Percentiles rank a stretch among this genome's conserved stretches.
These are phyloP conservation scores for Metroxylon sagu DNA, from an alignment of 176 grass and related monocot genomes.

Conservation along the genomic window DNA sequence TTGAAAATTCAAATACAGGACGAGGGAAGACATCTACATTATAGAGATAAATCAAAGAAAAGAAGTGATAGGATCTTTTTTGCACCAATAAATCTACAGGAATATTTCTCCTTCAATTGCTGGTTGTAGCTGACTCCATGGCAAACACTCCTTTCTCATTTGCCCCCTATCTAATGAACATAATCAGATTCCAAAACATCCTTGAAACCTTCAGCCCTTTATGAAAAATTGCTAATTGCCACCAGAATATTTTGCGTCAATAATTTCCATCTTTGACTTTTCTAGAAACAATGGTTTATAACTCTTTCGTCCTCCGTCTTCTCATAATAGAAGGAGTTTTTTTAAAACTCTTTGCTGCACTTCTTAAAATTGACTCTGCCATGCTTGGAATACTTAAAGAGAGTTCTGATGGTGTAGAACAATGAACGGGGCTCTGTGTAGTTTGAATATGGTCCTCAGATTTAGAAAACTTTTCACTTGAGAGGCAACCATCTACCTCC, in stretches of 20 bases:
- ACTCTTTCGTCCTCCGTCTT: neutral
- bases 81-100: no score
- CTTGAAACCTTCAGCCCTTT: no score
- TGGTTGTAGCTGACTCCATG: neutral
- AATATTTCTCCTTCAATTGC: no score
- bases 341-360: slow-evolving; percentile 8
- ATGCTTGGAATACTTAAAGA: neutral
- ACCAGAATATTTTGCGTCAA: no score
- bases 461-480: neutral
- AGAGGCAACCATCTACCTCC: neutral
- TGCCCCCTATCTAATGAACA: neutral
- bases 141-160: neutral
- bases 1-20: no score
- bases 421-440: neutral
- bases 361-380: neutral
- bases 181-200: no score
- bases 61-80: no score
- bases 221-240: no score
- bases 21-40: no score
- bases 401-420: neutral
- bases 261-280: no score
- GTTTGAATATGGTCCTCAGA: neutral
- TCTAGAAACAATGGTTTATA: no score
- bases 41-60: no score
- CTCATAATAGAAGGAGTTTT: slow-evolving; percentile 1